phyloP scores from a whole-genome alignment of 1,284 basidiomycete species.

The Phellopilus nigrolimitatus region DNA sequence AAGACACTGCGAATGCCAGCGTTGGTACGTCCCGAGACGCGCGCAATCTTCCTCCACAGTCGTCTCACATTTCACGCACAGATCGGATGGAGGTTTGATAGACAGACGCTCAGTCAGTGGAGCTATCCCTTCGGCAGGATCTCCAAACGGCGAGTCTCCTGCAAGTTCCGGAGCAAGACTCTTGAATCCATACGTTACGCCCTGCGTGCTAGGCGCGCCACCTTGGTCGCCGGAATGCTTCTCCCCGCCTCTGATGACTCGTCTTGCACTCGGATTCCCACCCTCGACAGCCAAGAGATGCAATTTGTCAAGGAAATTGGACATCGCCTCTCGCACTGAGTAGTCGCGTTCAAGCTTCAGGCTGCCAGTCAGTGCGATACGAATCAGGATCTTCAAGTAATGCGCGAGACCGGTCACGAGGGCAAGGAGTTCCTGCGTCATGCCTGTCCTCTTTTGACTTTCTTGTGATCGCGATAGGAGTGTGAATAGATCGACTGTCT shows the following conservation, averaged over 20 bases:
- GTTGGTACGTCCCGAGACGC: constrained; percentile 86
- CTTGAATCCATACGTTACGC: constrained; percentile 83
- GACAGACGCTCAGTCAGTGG: constrained; percentile 44
- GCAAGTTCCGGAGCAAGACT: constrained; percentile 85
- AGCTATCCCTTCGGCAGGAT: constrained; percentile 36
- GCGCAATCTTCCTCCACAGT: constrained; percentile 98
- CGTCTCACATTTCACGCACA: constrained; percentile 83
- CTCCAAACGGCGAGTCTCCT: constrained; percentile 75
- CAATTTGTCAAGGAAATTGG: constrained; percentile 87
- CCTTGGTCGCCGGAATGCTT: constrained; percentile 37
- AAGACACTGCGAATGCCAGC: constrained; percentile 95
- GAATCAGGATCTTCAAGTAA: constrained; percentile 98
- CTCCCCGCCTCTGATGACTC: constrained; percentile 67
- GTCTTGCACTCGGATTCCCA: constrained; percentile 72
- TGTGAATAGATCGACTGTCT: constrained; percentile 98
- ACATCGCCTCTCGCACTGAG: constrained; percentile 77
- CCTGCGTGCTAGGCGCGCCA: constrained; percentile 60
- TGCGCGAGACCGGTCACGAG: constrained; percentile 97
- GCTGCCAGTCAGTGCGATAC: constrained; percentile 94
- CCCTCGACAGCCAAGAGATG: constrained; percentile 88
- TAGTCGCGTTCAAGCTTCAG: constrained; percentile 93
- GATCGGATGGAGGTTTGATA: constrained; percentile 75
- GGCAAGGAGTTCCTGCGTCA: constrained; percentile 97
- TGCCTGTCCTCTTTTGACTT: constrained; percentile 84
- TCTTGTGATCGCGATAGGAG: constrained; percentile 95